These are phyloP conservation scores for Fusarium protoensiforme DNA, from an alignment of 2,329 filamentous ascomycete genomes.

Conservation along the genomic window DNA sequence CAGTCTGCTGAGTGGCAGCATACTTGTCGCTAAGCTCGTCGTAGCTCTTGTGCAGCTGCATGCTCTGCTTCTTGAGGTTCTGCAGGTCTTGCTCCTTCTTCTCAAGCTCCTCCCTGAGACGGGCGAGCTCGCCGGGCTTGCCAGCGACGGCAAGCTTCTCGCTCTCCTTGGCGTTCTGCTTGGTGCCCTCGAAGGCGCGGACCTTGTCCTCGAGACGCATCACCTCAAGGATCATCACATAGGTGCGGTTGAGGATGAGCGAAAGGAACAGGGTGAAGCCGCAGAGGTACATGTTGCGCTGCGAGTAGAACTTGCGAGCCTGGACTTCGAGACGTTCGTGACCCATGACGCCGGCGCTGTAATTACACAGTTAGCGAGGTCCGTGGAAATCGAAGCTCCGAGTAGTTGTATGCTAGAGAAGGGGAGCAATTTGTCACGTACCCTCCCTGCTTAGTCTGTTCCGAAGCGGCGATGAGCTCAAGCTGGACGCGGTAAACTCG, in stretches of 20 bases:
- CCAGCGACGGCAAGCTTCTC: conserved; percentile 79
- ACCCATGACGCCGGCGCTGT: conserved; percentile 77
- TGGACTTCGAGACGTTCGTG: conserved; percentile 98
- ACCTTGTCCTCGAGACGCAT: conserved; percentile 93
- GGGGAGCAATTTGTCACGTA: conserved; percentile 51
- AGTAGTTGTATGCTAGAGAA: neutral
- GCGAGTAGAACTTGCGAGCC: conserved; percentile 99
- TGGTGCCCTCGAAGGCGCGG: conserved; percentile 76
- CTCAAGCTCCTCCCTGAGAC: conserved; percentile 76
- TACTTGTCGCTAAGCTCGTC: conserved; percentile 87
- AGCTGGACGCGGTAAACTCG: conserved; percentile 97
- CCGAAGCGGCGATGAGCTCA: conserved; percentile 80
- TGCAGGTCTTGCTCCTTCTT: conserved; percentile 86
- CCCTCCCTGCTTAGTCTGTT: conserved; percentile 59
- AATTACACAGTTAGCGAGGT: conserved; percentile 32
- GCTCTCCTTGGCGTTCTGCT: conserved; percentile 71
- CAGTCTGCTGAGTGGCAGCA: conserved; percentile 64
- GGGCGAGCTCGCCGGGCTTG: conserved; percentile 78
- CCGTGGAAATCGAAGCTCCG: conserved; percentile 1
- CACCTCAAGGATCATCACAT: conserved; percentile 94
- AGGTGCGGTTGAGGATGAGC: conserved; percentile 98
- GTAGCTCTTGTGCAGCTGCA: conserved; percentile 87
- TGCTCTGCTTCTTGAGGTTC: conserved; percentile 91
- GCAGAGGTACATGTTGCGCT: conserved; percentile 99
- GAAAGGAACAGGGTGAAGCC: conserved; percentile 99